A percentile compares a stretch with the other conserved stretches of the same genome.
These are phyloP conservation scores for Phialemoniopsis sp. DNA, from an alignment of 2,329 filamentous ascomycete species.

Conservation along the genomic window DNA sequence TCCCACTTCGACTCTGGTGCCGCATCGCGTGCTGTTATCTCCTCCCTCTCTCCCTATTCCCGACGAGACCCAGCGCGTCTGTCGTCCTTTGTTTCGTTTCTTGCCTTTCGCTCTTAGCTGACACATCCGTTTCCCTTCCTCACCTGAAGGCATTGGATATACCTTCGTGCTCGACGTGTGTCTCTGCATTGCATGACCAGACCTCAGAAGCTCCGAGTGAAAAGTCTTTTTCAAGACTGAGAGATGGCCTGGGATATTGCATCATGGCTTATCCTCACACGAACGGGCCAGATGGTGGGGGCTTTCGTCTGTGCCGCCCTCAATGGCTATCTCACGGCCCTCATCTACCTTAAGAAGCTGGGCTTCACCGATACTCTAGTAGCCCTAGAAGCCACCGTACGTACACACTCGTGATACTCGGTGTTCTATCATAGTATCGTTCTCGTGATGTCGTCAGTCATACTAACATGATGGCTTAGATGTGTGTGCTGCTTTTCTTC, in stretches of 20 bases:
- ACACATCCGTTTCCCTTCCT: neutral
- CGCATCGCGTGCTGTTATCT: neutral
- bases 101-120: neutral
- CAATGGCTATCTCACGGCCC: slow-evolving; percentile 27
- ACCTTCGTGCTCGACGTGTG: too few species aligned
- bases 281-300: slow-evolving; percentile 23
- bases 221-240: neutral
- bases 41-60: neutral
- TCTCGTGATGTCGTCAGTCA: too few species aligned
- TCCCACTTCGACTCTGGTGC: neutral
- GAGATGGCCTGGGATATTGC: slow-evolving; percentile 22
- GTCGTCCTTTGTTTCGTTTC: neutral
- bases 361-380: slow-evolving; percentile 20
- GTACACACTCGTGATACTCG: slow-evolving; percentile 5
- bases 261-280: slow-evolving; percentile 24
- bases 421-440: neutral
- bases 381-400: slow-evolving; percentile 27
- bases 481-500: neutral
- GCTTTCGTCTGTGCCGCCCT: slow-evolving; percentile 21
- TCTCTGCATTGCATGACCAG: neutral
- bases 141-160: too few species aligned
- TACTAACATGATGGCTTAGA: too few species aligned
- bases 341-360: slow-evolving; percentile 18
- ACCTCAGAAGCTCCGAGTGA: neutral
- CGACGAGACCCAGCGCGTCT: neutral